These are phyloP conservation scores for Sporothrix pseudoabietina DNA, from an alignment of 2,329 filamentous ascomycete genomes.

Conservation along the genomic window DNA sequence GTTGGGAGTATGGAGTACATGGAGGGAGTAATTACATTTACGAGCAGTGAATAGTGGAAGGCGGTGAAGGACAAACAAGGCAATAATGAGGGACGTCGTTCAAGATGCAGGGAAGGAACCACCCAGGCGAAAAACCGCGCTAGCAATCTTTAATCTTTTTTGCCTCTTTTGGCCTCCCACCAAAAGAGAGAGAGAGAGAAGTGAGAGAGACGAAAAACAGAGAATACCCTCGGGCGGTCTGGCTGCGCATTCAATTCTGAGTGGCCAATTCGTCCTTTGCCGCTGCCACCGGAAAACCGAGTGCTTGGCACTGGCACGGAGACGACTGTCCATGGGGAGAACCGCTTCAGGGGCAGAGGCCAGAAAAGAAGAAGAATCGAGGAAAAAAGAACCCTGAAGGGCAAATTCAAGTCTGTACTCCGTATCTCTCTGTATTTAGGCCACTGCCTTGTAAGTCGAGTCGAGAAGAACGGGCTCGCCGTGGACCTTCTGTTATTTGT, in stretches of 20 bases:
- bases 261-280: constrained; percentile 25
- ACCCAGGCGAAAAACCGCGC: background rate
- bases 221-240: constrained; percentile 16
- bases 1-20: background rate
- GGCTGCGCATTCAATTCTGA: constrained; percentile 13
- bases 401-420: background rate
- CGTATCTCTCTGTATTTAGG: background rate
- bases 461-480: background rate
- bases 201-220: too few species aligned
- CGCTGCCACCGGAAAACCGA: background rate
- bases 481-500: background rate
- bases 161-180: background rate
- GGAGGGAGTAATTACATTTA: background rate
- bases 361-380: background rate
- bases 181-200: background rate
- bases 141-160: constrained; percentile 6
- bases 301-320: constrained; percentile 20
- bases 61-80: background rate
- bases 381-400: background rate
- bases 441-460: background rate
- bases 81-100: background rate
- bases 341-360: background rate
- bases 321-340: background rate
- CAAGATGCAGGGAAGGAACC: constrained; percentile 6
- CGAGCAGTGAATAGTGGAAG: background rate